These are phyloP conservation scores for Colletotrichum navitas DNA, from an alignment of 2,329 filamentous ascomycete genomes.

Conservation along the genomic window DNA sequence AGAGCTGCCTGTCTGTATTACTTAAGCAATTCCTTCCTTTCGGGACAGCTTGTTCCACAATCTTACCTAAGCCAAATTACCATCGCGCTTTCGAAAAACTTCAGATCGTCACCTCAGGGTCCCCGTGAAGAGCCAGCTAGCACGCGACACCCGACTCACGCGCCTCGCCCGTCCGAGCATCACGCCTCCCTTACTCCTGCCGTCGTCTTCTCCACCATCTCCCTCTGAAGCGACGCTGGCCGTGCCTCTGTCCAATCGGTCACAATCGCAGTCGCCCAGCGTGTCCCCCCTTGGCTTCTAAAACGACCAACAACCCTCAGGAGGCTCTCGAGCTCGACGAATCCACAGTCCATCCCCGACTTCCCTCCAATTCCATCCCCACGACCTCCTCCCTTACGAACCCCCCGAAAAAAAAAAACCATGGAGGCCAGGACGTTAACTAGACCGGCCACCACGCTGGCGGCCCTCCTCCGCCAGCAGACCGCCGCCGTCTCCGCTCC, in stretches of 20 bases:
- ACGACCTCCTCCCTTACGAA: background rate
- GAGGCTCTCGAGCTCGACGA: background rate
- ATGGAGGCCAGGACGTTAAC: slow-evolving; percentile 42
- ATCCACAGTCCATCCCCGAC: background rate
- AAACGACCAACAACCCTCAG: background rate
- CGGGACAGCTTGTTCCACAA: slow-evolving; percentile 28
- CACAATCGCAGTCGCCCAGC: slow-evolving; percentile 7
- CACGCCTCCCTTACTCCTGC: slow-evolving; percentile 12
- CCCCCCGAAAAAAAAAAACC: background rate
- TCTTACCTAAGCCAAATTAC: slow-evolving; percentile 37
- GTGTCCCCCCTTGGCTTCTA: background rate
- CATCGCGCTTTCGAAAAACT: slow-evolving; percentile 36
- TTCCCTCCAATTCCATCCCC: background rate
- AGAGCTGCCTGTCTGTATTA: background rate
- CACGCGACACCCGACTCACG: slow-evolving; percentile 18
- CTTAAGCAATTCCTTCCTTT: slow-evolving; percentile 20
- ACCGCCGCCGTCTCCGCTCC: slow-evolving; percentile 42
- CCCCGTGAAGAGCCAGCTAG: slow-evolving; percentile 14
- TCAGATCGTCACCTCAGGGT: slow-evolving; percentile 31
- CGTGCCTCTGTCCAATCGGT: slow-evolving; percentile 7
- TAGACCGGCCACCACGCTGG: slow-evolving; percentile 52
- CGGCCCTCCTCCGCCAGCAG: slow-evolving; percentile 44
- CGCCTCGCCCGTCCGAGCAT: slow-evolving; percentile 1
- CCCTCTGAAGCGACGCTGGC: slow-evolving; percentile 34
- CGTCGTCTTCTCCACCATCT: background rate